These are phyloP conservation scores for Cutaneotrichosporon sp. DNA, from an alignment of 1,284 basidiomycete genomes.

Conservation along the genomic window DNA sequence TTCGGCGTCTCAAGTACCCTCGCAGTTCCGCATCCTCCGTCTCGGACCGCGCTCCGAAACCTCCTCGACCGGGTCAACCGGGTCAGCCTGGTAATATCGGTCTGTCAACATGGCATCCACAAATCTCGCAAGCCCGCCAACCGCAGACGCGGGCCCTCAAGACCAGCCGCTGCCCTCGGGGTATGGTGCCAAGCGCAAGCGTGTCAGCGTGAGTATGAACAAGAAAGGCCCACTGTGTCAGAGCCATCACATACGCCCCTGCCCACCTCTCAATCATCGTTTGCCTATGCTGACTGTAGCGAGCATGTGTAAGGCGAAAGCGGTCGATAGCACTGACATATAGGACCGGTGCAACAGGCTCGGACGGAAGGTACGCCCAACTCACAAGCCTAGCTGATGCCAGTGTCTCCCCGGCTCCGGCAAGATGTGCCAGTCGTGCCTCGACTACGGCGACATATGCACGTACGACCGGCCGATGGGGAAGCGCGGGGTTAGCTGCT, in stretches of 20 bases:
- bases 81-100: background rate
- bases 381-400: slow-evolving; percentile 4
- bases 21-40: background rate
- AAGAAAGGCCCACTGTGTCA: no score
- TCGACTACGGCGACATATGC: slow-evolving; percentile 20
- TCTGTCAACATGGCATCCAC: background rate
- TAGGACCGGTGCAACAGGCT: slow-evolving; percentile 23
- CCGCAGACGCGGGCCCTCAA: background rate
- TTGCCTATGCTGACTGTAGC: background rate
- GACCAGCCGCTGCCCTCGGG: background rate
- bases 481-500: slow-evolving; percentile 20
- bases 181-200: slow-evolving; percentile 7
- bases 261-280: no score
- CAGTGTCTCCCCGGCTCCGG: slow-evolving; percentile 9
- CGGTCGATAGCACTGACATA: background rate
- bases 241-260: no score
- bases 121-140: background rate
- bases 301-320: slow-evolving; percentile 8
- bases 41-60: background rate
- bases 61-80: background rate
- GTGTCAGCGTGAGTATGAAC: slow-evolving; percentile 7
- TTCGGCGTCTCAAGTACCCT: background rate
- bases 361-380: slow-evolving; percentile 13
- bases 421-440: slow-evolving; percentile 19
- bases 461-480: slow-evolving; percentile 23